Conservation (phyloP, 2,329 filamentous ascomycete genomes). For the Aspergillus quadricinctus region DNA sequence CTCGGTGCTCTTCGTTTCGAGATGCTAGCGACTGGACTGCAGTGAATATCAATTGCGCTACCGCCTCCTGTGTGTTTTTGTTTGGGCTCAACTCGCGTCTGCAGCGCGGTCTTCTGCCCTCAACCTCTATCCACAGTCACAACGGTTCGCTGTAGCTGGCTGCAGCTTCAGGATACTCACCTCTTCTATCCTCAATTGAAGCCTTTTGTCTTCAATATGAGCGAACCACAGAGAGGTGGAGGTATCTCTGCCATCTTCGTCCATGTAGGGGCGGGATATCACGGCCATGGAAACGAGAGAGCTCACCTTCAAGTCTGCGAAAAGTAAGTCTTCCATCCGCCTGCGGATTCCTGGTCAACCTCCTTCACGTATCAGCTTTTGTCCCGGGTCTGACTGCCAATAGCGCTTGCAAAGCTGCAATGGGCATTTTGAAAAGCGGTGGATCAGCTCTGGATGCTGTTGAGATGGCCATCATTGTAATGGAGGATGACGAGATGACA, state of each 20-base stretch:
- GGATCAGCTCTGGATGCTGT: slow-evolving; percentile 81
- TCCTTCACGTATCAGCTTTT: neutral
- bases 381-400: slow-evolving; percentile 4
- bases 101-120: neutral
- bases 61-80: neutral
- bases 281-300: slow-evolving; percentile 79
- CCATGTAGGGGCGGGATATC: slow-evolving; percentile 91
- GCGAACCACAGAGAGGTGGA: slow-evolving; percentile 33
- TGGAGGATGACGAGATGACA: slow-evolving; percentile 93
- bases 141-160: neutral
- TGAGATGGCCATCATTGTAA: slow-evolving; percentile 77
- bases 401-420: slow-evolving; percentile 78
- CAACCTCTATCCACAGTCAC: neutral
- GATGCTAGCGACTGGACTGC: neutral
- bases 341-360: neutral
- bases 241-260: slow-evolving; percentile 78
- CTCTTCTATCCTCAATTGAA: neutral
- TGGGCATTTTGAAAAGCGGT: slow-evolving; percentile 74
- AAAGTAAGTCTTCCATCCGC: slow-evolving; percentile 58
- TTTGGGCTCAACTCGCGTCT: neutral
- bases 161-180: neutral
- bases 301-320: slow-evolving; percentile 82
- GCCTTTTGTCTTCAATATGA: slow-evolving; percentile 22
- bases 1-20: neutral
- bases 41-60: neutral